A percentile compares a stretch with the other conserved stretches of the same genome.
Evolutionary conservation across 257 asterid genomes (phyloP).

Genomic region (Schizonepeta tenuifolia): DNA sequence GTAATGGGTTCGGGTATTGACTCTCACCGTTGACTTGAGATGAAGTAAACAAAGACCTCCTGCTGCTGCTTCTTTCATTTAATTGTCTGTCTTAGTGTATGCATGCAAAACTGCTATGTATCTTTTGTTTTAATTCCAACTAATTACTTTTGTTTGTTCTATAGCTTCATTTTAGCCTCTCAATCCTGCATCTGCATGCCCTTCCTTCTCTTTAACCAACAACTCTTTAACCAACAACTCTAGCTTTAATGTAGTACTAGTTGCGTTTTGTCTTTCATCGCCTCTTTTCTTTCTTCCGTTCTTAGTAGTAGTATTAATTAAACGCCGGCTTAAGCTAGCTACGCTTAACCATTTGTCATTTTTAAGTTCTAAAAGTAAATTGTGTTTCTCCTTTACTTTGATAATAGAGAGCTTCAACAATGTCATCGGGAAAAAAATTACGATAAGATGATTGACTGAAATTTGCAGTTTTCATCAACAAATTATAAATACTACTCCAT

Average conservation of each 20-base stretch:
- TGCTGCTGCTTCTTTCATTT: constrained; percentile 30
- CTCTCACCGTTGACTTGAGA: constrained; percentile 39
- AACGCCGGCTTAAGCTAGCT: background rate
- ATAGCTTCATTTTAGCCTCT: constrained; percentile 16
- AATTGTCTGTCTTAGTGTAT: background rate
- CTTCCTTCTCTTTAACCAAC: constrained; percentile 7
- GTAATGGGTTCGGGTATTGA: constrained; percentile 88
- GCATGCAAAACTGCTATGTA: constrained; percentile 21
- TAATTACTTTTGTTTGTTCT: constrained; percentile 28
- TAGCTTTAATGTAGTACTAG: background rate
- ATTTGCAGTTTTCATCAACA: too few relatives aligned
- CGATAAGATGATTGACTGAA: too few relatives aligned
- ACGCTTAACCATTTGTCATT: background rate
- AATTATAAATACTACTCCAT: too few relatives aligned
- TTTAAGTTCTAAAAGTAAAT: background rate
- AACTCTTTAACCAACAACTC: background rate
- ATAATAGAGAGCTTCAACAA: too few relatives aligned
- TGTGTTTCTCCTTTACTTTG: background rate
- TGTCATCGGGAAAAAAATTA: too few relatives aligned
- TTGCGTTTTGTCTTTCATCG: background rate
- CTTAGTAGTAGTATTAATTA: background rate
- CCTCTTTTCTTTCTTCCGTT: background rate
- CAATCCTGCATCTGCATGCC: too few relatives aligned
- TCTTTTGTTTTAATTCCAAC: background rate
- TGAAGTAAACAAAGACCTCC: constrained; percentile 42